Evolutionary conservation across 441 rosid genomes (phyloP).

Genomic region (Mallotus japonicus): DNA sequence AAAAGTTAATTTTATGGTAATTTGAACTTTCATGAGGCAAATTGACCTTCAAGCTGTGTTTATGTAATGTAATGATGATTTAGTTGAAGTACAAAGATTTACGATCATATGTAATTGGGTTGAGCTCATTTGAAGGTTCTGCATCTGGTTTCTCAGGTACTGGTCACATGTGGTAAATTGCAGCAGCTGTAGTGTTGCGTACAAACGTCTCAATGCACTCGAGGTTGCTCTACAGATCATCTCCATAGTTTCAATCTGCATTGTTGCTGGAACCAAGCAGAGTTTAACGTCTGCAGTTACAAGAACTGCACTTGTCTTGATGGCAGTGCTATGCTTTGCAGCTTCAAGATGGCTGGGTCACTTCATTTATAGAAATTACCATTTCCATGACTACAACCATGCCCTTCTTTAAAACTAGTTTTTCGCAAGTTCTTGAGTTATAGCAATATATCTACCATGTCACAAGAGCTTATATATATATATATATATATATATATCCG

Average conservation of each 20-base stretch:
- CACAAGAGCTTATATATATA: too few species aligned
- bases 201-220: constrained; percentile 51
- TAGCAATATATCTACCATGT: too few species aligned
- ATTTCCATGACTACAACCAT: constrained; percentile 67
- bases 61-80: not conserved
- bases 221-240: constrained; percentile 57
- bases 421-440: too few species aligned
- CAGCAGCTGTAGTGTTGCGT: constrained; percentile 58
- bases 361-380: constrained; percentile 63
- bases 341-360: constrained; percentile 76
- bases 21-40: too few species aligned
- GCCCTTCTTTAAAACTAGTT: constrained; percentile 33
- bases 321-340: constrained; percentile 54
- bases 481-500: too few species aligned
- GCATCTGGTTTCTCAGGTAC: constrained; percentile 42
- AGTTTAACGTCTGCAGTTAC: too few species aligned
- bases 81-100: too few species aligned
- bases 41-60: not conserved
- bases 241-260: constrained; percentile 47
- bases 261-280: constrained; percentile 38
- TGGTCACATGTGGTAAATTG: constrained; percentile 82
- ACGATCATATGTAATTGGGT: not conserved
- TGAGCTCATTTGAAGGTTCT: not conserved
- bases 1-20: too few species aligned
- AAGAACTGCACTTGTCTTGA: constrained; percentile 36